phyloP scores from a whole-genome alignment of 441 rosid species.

The Croton setiger region DNA sequence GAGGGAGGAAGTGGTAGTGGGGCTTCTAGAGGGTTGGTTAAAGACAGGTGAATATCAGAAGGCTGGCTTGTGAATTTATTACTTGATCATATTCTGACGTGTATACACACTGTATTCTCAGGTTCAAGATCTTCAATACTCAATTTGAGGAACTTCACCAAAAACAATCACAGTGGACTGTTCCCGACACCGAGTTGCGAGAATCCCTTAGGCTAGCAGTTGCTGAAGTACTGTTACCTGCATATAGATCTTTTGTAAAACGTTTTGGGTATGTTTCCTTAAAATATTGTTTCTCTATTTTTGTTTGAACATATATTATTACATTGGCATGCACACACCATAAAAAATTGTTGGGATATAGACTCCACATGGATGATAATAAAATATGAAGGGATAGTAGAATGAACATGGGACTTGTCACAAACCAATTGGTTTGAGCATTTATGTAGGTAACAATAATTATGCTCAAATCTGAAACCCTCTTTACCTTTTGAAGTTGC shows the following conservation, averaged over 20 bases:
- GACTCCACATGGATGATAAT: too few relatives aligned
- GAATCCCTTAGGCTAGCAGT: conserved; percentile 97
- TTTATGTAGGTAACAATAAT: too few relatives aligned
- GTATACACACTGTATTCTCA: conserved; percentile 31
- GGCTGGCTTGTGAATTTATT: neutral
- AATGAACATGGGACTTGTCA: too few relatives aligned
- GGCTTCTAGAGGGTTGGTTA: conserved; percentile 79
- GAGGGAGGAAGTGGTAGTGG: conserved; percentile 91
- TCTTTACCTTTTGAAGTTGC: too few relatives aligned
- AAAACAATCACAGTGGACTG: conserved; percentile 96
- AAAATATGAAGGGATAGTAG: too few relatives aligned
- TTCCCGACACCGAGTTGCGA: conserved; percentile 93
- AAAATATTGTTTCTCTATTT: neutral
- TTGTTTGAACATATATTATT: too few relatives aligned
- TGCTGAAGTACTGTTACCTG: conserved; percentile 96
- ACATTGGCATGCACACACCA: too few relatives aligned
- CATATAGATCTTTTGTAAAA: conserved; percentile 84
- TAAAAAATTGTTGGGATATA: too few relatives aligned
- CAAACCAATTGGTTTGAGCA: too few relatives aligned
- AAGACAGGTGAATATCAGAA: conserved; percentile 58
- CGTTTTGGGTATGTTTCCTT: conserved; percentile 69
- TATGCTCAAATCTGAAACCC: too few relatives aligned
- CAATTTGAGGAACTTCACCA: conserved; percentile 99
- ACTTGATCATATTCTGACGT: conserved; percentile 11
- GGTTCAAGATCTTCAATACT: conserved; percentile 82